Evolutionary conservation across 1,139 yeast genomes (phyloP).

Genomic region (Yamadazyma atlantica): DNA sequence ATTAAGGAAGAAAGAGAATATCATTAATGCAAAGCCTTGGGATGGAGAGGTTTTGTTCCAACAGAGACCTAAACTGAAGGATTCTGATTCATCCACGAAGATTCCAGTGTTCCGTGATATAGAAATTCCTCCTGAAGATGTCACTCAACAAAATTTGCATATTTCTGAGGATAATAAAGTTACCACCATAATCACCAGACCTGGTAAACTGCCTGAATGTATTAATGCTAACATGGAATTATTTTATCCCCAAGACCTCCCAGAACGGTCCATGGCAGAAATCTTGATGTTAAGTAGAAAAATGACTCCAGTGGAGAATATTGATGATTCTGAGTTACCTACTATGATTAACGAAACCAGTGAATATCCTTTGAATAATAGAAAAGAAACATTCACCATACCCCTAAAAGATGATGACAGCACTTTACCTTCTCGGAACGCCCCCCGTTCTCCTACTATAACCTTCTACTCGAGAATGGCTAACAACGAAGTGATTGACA

Average conservation of each 20-base stretch:
- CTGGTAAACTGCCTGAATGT: conserved; percentile 65
- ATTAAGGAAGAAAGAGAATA: conserved; percentile 65
- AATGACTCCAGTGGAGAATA: not conserved
- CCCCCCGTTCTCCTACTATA: conserved; percentile 67
- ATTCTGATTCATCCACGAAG: conserved; percentile 10
- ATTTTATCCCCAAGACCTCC: conserved; percentile 43
- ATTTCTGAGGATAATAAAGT: conserved; percentile 10
- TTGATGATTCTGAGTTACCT: no score
- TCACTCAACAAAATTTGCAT: conserved; percentile 8
- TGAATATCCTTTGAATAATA: no score
- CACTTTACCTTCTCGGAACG: conserved; percentile 11
- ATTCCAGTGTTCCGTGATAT: conserved; percentile 21
- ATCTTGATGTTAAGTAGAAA: conserved; percentile 40
- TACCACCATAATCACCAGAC: conserved; percentile 45
- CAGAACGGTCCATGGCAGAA: conserved; percentile 62
- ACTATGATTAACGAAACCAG: not conserved
- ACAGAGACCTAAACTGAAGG: conserved; percentile 14
- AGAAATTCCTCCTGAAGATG: conserved; percentile 8
- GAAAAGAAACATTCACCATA: conserved; percentile 29
- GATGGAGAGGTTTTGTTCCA: conserved; percentile 59
- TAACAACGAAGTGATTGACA: conserved; percentile 67
- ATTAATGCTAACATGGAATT: conserved; percentile 62
- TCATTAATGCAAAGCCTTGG: conserved; percentile 60
- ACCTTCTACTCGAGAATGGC: conserved; percentile 79
- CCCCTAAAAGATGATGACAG: conserved; percentile 33